Evolutionary conservation across 2,329 filamentous ascomycete genomes (phyloP), one percentile per base, ranked within the genome.

Genomic region (Ceratocystis smalleyi): DNA sequence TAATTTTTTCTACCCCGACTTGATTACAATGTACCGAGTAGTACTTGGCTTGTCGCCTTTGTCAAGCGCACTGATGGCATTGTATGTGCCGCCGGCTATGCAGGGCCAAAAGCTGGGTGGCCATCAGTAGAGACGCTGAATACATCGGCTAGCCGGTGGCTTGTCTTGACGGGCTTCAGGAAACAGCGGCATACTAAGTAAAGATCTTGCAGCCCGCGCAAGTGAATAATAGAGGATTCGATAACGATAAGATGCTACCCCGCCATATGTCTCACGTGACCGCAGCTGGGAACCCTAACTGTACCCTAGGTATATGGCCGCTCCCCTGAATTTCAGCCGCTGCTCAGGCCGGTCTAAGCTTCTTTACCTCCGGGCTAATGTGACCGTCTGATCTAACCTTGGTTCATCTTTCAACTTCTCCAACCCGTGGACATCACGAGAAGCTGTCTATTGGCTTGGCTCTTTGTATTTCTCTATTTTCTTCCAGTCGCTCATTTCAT

Each of bases 401-500:
- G 5, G n/a, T 12, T 17, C 19, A 2, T 27, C 45, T 57, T 45
- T 40, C 40, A 43, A n/a, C 45, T 43, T 47, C 12, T 4, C 32
- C 5, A 19, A 19, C 22, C 32, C 15, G 40, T 30, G 40, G n/a
- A 19, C 15, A 49, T 61, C 24, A 22, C 59, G 45, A 61, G 59
- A 61, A 24, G 7, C 17, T 32, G 27, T 27, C 27, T 32, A 7
- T n/a, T n/a, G 4, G n/a, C 43, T 17, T 32, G 17, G 30, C 24
- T 60, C n/a, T 19, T 24, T 32, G 22, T 19, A 43, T 60, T 45
- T 30, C 10, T 30, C 19, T 59, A 22, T 43, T 40, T 51, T 51
- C 30, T 17, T 61, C 27, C 35, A 59, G 55, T 63, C 62, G 15
- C 55, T 63, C 62, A 22, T 63, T 43, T 40, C n/a, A 19, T 57